Evolutionary conservation across 345 rosid genomes (phyloP), one percentile per base, ranked within the genome.

Genomic region (Arabidopsis arenosa): DNA sequence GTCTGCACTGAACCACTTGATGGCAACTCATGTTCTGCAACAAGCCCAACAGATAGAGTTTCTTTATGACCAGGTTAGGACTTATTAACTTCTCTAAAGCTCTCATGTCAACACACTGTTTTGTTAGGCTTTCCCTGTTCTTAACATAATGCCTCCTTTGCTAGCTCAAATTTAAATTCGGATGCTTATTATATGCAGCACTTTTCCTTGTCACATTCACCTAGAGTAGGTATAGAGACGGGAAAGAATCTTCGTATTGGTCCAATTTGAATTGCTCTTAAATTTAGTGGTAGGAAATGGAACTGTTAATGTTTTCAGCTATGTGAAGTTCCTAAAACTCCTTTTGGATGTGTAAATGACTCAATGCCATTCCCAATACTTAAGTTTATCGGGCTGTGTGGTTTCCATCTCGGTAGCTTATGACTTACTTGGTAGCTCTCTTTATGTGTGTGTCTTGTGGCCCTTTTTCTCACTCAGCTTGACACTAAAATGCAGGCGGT

Each of bases 1-100:
- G 96, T 93, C 98, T 57, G 98, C 98, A 66, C 45, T 89, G 81
- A 93, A 96, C 80, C 99, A 96, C 70, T 93, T 93, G 47, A 85
- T 93, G 91, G 87, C 99, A 68, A 89, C 98, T 1, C 98, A 91
- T 76, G 90, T 93, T 74, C 90, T 93, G 75, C 98, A 93, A 43
- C 99, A 96, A 87, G 88, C 96, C 18, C 95, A 93, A 69, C 98
- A 93, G 78, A 96, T 93, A 67, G 99, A 93, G 77, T 53, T 59
- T 76, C 82, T 96, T 23, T 93, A 93, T 72, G 97, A 93, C 5
- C 97, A 89, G 93, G 99, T 89, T 57, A 68, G 85, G 47, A 73
- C 73, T 63, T 75, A 7, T 5, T 49, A 2, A 28, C 65, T 71
- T 21, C 66, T 51, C 49, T 51, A 7, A 32, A 35, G 28, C 83